phyloP scores from a whole-genome alignment of 441 rosid genomes.

The Adansonia gregorii region DNA sequence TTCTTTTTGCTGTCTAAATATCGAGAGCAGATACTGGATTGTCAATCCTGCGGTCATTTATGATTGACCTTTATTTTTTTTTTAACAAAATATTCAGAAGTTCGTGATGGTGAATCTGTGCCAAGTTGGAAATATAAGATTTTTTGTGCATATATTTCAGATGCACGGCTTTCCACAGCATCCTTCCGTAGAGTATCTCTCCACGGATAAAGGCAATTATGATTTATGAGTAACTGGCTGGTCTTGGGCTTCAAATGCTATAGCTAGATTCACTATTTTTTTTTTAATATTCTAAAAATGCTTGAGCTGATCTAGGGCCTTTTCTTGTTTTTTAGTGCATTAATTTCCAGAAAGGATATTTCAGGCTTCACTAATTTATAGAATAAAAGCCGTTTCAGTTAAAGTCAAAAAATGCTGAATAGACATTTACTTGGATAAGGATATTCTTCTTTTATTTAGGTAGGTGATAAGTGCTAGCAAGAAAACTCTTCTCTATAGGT shows the following conservation, averaged over 20 bases:
- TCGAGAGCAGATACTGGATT: background rate
- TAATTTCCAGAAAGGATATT: conserved; percentile 1
- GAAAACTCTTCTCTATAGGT: conserved; percentile 1
- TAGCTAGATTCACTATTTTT: background rate
- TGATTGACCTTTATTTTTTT: conserved; percentile 13
- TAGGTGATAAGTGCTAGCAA: background rate
- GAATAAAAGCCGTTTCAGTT: background rate
- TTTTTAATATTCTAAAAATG: background rate
- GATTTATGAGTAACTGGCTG: background rate
- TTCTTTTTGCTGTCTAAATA: conserved; percentile 2
- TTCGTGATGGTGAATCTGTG: background rate
- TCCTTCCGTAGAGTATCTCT: background rate
- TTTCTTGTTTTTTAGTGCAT: background rate
- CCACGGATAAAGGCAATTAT: conserved; percentile 1
- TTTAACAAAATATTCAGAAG: background rate
- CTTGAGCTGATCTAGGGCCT: conserved; percentile 1
- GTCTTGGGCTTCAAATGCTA: conserved; percentile 1
- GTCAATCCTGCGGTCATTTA: background rate
- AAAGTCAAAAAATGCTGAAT: conserved; percentile 11
- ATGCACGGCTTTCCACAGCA: conserved; percentile 1
- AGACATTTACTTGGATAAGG: background rate
- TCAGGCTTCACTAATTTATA: background rate
- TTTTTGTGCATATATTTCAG: conserved; percentile 11
- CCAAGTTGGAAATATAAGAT: background rate
- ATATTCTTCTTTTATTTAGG: conserved; percentile 4